Evolutionary conservation across 352 stramenopile species (phyloP).

Genomic region (Phytophthora hibernalis): DNA sequence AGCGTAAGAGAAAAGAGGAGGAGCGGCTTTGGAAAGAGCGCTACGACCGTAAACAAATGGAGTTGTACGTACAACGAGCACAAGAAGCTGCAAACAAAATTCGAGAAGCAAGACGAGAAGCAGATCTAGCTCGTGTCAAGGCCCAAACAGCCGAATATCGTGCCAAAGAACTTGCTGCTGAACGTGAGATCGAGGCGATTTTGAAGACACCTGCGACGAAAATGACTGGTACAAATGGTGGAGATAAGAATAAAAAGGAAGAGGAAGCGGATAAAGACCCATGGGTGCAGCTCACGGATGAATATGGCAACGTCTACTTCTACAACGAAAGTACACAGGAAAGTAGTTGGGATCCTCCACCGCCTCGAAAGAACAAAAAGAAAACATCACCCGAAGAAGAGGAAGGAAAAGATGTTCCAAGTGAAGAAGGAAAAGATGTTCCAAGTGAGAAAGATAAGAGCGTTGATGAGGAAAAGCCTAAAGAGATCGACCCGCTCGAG

Average conservation of each 20-base stretch:
- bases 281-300: slow-evolving; percentile 49
- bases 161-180: slow-evolving; percentile 49
- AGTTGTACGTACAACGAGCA: slow-evolving; percentile 55
- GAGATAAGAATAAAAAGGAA: slow-evolving; percentile 19
- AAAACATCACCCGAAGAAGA: slow-evolving; percentile 13
- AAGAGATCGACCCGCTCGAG: slow-evolving; percentile 24
- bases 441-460: not conserved
- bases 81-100: slow-evolving; percentile 53
- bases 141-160: slow-evolving; percentile 52
- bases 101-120: slow-evolving; percentile 69
- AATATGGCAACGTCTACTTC: slow-evolving; percentile 70
- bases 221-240: not conserved
- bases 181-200: slow-evolving; percentile 41
- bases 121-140: slow-evolving; percentile 62
- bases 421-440: not conserved
- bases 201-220: slow-evolving; percentile 9
- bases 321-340: slow-evolving; percentile 60
- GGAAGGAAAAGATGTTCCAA: not conserved
- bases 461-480: slow-evolving; percentile 1
- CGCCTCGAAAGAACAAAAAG: slow-evolving; percentile 3
- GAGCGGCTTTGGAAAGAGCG: slow-evolving; percentile 57
- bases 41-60: slow-evolving; percentile 67
- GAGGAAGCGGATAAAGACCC: slow-evolving; percentile 10
- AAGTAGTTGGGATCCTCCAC: slow-evolving; percentile 62
- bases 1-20: slow-evolving; percentile 66